Base-by-base conservation (phyloP, 2,329 filamentous ascomycete genomes). In the Pleomassaria siparia region DNA sequence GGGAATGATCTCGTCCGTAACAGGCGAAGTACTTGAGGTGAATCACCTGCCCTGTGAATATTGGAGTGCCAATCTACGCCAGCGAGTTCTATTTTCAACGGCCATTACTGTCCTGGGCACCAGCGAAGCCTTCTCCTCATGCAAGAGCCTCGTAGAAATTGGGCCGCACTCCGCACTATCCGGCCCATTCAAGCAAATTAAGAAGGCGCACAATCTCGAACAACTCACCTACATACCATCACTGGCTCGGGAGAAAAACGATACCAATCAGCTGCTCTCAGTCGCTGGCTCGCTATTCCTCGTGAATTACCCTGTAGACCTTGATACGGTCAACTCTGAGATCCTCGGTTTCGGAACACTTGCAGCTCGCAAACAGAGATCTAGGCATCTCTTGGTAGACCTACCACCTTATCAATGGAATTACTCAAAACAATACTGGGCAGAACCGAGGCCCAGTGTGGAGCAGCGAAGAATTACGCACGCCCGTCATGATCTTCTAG, bases 81-180 rank as follows among this genome's bases (percentile, higher is more conserved):
- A n/a, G n/a, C n/a, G n/a, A n/a, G n/a, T n/a, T n/a, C n/a, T n/a
- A n/a, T n/a, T n/a, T n/a, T n/a, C n/a, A n/a, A n/a, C n/a, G n/a
- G 33, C 48, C 3, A 39, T 49, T 1, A 37, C 39, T 12, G 62
- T n/a, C n/a, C n/a, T n/a, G n/a, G n/a, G n/a, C n/a, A 59, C 0
- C 44, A 58, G 0, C 66, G 72, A 22, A 68, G 74, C 39, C 62
- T 71, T 9, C 68, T 58, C n/a, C 56, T 79, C 2, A n/a, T n/a
- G n/a, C n/a, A n/a, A n/a, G n/a, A n/a, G n/a, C n/a, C n/a, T n/a
- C n/a, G n/a, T n/a, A n/a, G 77, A 79, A 45, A 54, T 78, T 6
- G 76, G 76, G 0, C 73, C 76, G 1, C 76, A 78, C 49, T 70
- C 76, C 0, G 70, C 73, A 3, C 64, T 80, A 6, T 74, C 72